Percentiles rank a stretch among this genome's conserved stretches.
phyloP scores from a whole-genome alignment of 257 asterid species.

The Thymus mandschuricus region DNA sequence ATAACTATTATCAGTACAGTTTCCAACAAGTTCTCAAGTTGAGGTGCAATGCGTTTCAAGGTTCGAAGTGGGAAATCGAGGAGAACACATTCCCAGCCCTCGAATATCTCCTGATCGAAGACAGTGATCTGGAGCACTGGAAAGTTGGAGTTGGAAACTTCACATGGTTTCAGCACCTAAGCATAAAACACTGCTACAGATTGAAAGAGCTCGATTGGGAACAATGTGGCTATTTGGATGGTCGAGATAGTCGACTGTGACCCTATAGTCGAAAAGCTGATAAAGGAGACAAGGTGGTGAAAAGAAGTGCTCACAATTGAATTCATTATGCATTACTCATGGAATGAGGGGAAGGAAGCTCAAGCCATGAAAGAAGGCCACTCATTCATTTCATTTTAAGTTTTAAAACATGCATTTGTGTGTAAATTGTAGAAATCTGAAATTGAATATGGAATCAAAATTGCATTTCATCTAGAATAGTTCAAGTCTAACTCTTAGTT shows the following conservation, averaged over 20 bases:
- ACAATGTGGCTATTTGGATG: neutral
- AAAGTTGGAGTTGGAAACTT: neutral
- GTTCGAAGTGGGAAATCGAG: constrained; percentile 9
- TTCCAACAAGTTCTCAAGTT: constrained; percentile 18
- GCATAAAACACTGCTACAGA: constrained; percentile 28
- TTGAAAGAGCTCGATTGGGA: neutral
- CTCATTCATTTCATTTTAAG: too few relatives aligned
- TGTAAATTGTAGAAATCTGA: too few relatives aligned
- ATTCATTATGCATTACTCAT: too few relatives aligned
- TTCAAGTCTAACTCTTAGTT: too few relatives aligned
- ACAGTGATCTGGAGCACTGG: constrained; percentile 29
- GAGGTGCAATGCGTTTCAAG: constrained; percentile 21
- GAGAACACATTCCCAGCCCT: neutral
- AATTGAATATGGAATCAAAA: too few relatives aligned
- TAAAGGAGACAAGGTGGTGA: neutral
- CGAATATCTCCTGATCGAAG: constrained; percentile 26
- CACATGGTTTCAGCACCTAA: neutral
- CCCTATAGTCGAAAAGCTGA: neutral
- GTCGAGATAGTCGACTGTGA: constrained; percentile 25
- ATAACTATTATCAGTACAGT: constrained; percentile 19
- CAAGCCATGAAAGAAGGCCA: too few relatives aligned
- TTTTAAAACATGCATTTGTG: too few relatives aligned
- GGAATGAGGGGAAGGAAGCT: too few relatives aligned
- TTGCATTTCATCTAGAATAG: too few relatives aligned
- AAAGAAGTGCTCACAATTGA: neutral